These are phyloP conservation scores for Mortierella sp. DNA, from an alignment of 371 early-diverging fungal species.

Conservation along the genomic window DNA sequence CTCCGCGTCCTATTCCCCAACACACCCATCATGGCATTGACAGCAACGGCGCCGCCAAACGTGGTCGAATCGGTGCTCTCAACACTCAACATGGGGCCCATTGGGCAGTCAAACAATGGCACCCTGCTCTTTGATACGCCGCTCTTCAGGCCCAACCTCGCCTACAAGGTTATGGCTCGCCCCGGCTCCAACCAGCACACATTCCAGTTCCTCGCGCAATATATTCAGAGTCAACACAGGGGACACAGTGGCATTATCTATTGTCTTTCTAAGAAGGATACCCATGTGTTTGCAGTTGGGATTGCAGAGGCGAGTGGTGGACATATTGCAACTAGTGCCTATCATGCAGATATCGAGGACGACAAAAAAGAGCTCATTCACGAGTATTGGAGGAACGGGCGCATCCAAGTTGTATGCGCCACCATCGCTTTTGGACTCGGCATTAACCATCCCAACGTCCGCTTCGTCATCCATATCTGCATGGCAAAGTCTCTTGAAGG, in stretches of 20 bases:
- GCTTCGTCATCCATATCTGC: slow-evolving; percentile 90
- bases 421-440: slow-evolving; percentile 94
- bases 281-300: slow-evolving; percentile 74
- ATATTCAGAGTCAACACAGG: slow-evolving; percentile 74
- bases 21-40: slow-evolving; percentile 89
- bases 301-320: slow-evolving; percentile 67
- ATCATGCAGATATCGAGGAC: slow-evolving; percentile 88
- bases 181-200: slow-evolving; percentile 65
- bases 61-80: slow-evolving; percentile 75
- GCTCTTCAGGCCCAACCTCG: slow-evolving; percentile 73
- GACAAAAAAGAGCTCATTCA: slow-evolving; percentile 81
- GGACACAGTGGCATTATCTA: slow-evolving; percentile 87
- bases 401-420: slow-evolving; percentile 84
- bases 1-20: slow-evolving; percentile 72
- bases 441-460: slow-evolving; percentile 88
- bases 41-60: slow-evolving; percentile 88
- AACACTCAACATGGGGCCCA: slow-evolving; percentile 69
- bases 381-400: slow-evolving; percentile 76
- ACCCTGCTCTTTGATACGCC: slow-evolving; percentile 70
- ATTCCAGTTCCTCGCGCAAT: slow-evolving; percentile 74
- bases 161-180: slow-evolving; percentile 77
- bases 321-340: slow-evolving; percentile 72
- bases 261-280: slow-evolving; percentile 84
- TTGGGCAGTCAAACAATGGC: slow-evolving; percentile 53
- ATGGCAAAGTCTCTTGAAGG: slow-evolving; percentile 90